phyloP scores from a whole-genome alignment of 1,284 basidiomycete species.

The Cryptococcus jaspeensis region DNA sequence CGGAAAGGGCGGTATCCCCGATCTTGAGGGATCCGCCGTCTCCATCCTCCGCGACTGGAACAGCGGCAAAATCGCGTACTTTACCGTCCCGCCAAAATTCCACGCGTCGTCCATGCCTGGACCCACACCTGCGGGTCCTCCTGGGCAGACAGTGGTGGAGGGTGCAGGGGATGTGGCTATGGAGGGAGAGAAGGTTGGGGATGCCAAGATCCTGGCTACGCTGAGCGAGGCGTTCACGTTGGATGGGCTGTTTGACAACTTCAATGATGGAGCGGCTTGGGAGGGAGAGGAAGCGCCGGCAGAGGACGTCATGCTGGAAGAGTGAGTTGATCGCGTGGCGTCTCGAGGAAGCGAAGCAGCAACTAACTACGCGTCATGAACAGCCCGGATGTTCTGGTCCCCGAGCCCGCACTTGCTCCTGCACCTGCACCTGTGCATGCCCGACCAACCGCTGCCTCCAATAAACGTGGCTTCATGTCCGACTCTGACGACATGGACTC shows the following conservation, averaged over 20 bases:
- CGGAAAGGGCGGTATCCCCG: conserved; percentile 88
- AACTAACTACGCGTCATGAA: not conserved
- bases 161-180: conserved; percentile 7
- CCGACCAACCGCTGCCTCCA: not conserved
- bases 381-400: not conserved
- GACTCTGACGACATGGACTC: conserved; percentile 11
- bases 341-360: too few species aligned
- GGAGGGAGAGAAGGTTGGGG: conserved; percentile 39
- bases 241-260: conserved; percentile 47
- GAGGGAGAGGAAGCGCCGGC: conserved; percentile 34
- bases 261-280: conserved; percentile 46
- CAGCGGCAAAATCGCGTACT: conserved; percentile 90
- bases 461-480: conserved; percentile 3
- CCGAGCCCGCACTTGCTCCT: not conserved
- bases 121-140: conserved; percentile 3
- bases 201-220: conserved; percentile 46
- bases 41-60: conserved; percentile 95
- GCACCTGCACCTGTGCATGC: conserved; percentile 2
- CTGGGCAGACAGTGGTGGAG: not conserved
- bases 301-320: conserved; percentile 26
- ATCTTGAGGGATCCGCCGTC: conserved; percentile 77
- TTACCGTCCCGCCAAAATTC: conserved; percentile 70
- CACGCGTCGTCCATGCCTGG: conserved; percentile 64
- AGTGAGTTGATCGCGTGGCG: conserved; percentile 17
- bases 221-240: conserved; percentile 50